Base-by-base conservation (phyloP, 2,329 filamentous ascomycete species). In the Cephalotrichum gorgonifer region DNA sequence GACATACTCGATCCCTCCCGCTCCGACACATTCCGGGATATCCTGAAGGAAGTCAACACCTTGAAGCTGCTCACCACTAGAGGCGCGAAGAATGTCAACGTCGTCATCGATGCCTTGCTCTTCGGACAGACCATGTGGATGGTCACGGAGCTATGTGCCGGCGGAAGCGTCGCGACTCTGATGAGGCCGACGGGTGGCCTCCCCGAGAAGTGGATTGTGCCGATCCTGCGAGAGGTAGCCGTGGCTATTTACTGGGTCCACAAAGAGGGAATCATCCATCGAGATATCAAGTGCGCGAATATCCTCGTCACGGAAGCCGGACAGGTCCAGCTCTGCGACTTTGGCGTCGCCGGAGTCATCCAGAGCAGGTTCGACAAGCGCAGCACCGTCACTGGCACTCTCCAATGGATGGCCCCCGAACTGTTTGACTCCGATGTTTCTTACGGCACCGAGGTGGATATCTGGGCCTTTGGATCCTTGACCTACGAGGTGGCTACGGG, bases 391-490 rank as follows among this genome's bases (percentile, higher is more conserved):
- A 85, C 91, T 50, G 87, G 87, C 22, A 93, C 88, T 0, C 83
- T 84, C 3, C 82, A 90, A 63, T 93, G 86, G 85, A 90, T 93
- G 86, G 85, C 88, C 0, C 86, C 85, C 0, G 88, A 93, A 58
- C 72, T 91, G 12, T 83, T 86, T 56, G 78, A 83, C 50, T 72
- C 76, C 33, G 71, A 76, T 4, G 49, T 47, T 4, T 72, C 76
- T 9, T 86, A 86, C 60, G 83, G 83, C 51, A 83, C 80, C 14
- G 82, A 85, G 58, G 80, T 85, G 41, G 87, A 93, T 57, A 88
- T 90, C 46, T 93, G 88, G 87, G 86, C 87, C 2, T 89, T 88
- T 60, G 88, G 87, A 2, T 85, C 86, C 53, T 85, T 89, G 62
- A 73, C 88, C 2, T 88, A 80, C 57, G 87, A 93, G 63, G 86